Evolutionary conservation across 2,329 filamentous ascomycete species (phyloP), one percentile per base, ranked within the genome.

Genomic region (Pseudogymnoascus sp.): DNA sequence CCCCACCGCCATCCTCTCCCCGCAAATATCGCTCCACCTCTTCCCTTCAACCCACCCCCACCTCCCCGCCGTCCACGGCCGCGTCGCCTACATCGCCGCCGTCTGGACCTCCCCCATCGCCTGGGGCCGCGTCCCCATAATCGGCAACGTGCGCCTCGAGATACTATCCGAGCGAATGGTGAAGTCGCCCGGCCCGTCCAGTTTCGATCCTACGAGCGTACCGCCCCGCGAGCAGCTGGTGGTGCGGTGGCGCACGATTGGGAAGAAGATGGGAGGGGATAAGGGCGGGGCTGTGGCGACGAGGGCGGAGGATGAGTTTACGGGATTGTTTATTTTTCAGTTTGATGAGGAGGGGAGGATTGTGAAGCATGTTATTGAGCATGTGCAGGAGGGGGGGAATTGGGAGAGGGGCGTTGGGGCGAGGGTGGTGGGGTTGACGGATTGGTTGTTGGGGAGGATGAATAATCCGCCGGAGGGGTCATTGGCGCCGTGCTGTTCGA

Each of bases 81-180:
- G 89, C 54, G 88, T 97, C 35, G 88, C 91, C 57, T 99, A 99
- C 73, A 89, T 89, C 35, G 93, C 94, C 16, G 94, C 94, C 2
- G 79, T 99, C 37, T 97, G 92, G 92, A 97, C 94, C 0, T 91
- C 92, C 0, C 94, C 94, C 0, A 88, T 99, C 59, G 93, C 92
- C 30, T 99, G 94, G 94, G 95, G 95, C 69, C 85, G 90, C 28
- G 82, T 99, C 1, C 94, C 94, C 2, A 84, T 97, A 18, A 82
- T 97, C 32, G 92, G 93, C 66, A 96, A 96, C 69, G 90, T 97
- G 47, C 87, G 86, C 67, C 82, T 99, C 9, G 86, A 90, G 68
- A 94, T 99, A 59, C 75, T 96, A 16, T 93, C 90, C 11, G 92
- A 96, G 77, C 89, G 93, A 67, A 94, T 99, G 82, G 64, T 72